Evolutionary conservation across 768 basidiomycete genomes (phyloP), one percentile per base, ranked within the genome.

Genomic region (Russula earlei): DNA sequence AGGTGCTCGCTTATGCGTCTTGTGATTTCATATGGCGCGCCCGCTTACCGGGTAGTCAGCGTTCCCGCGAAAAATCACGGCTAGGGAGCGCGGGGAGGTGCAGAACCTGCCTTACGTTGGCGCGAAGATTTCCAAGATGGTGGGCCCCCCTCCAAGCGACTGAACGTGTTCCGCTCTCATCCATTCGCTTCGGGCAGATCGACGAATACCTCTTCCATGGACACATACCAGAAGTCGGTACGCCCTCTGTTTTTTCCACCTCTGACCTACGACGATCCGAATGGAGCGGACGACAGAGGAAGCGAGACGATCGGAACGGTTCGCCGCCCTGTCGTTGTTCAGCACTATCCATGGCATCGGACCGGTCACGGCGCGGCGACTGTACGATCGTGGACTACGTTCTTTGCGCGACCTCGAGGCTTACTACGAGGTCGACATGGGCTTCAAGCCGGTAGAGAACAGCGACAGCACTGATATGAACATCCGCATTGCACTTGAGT

Each of bases 271-370:
- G 29, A n/a, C 15, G 49, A 54, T 41, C 44, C 34, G 19, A 54
- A 20, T 40, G 37, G 25, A 47, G 37, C 52, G 40, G 36, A n/a
- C 20, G 53, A 85, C 80, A 75, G 66, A 73, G 64, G 9, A 78
- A 77, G 10, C 67, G 69, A 20, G 31, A 6, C 64, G 65, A 6
- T 81, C 81, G 0, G 59, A 73, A 24, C 80, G 85, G 34, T 88
- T 79, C 65, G 68, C 72, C 49, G 68, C 79, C 0, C 74, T 91
- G 8, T 75, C 76, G 7, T 63, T 71, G 0, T 87, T 92, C 63
- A 71, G 77, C 14, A 73, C 78, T 5, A 69, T 92, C 53, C 82
- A 92, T 52, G 84, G 87, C 9, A 83, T 92, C 33, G 90, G 90
- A 7, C 74, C 88, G 0, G 67, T 71, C n/a, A 86, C 77, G 7